Evolutionary conservation across 805 yeast genomes (phyloP).

Genomic region (Kodamaea kaohsiungensis): DNA sequence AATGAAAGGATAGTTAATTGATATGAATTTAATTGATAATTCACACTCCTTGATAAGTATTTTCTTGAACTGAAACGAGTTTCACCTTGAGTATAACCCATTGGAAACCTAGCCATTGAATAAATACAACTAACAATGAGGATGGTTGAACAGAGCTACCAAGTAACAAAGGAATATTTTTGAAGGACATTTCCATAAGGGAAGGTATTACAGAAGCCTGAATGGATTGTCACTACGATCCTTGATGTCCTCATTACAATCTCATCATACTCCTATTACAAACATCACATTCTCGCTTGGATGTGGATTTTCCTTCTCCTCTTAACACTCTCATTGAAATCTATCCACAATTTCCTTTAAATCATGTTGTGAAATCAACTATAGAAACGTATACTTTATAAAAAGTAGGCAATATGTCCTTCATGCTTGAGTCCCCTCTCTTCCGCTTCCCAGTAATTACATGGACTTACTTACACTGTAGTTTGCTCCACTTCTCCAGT

Average conservation of each 20-base stretch:
- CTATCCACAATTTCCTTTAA: not conserved
- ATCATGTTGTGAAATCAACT: no score
- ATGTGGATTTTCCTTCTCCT: not conserved
- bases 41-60: no score
- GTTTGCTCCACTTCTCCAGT: not conserved
- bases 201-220: not conserved
- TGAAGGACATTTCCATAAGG: not conserved
- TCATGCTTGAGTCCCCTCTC: no score
- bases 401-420: no score
- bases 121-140: not conserved
- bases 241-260: not conserved
- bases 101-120: no score
- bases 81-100: no score
- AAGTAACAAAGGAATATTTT: not conserved
- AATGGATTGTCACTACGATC: not conserved
- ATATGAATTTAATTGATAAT: no score
- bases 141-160: not conserved
- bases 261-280: not conserved
- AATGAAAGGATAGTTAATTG: no score
- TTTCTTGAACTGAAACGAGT: no score
- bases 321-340: not conserved
- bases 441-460: not conserved
- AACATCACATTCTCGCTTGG: not conserved
- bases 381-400: not conserved
- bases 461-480: not conserved